Conservation (phyloP, 1,284 basidiomycete genomes). For the Pholiota adiposa region DNA sequence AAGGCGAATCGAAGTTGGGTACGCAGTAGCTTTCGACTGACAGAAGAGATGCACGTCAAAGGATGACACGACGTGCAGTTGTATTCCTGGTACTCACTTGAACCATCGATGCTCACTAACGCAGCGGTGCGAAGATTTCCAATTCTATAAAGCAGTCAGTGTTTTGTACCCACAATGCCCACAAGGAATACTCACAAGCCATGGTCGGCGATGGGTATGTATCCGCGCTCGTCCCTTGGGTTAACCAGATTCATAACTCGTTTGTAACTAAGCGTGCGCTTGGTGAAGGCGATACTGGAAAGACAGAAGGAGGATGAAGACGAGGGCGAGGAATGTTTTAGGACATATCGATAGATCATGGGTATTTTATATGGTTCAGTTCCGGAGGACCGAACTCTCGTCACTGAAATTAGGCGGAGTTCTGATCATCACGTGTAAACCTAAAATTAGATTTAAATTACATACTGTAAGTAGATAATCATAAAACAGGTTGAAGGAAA, state of each 20-base stretch:
- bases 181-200: slow-evolving; percentile 54
- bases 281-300: background rate
- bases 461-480: too few species aligned
- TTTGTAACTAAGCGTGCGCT: slow-evolving; percentile 19
- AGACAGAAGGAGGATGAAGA: slow-evolving; percentile 12
- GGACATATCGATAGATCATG: slow-evolving; percentile 11
- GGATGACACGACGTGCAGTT: background rate
- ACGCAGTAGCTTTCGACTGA: slow-evolving; percentile 92
- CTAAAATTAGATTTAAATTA: too few species aligned
- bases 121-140: slow-evolving; percentile 83
- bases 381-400: background rate
- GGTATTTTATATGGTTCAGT: background rate
- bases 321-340: slow-evolving; percentile 5
- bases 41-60: slow-evolving; percentile 1
- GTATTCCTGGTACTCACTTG: slow-evolving; percentile 52
- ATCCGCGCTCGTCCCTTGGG: slow-evolving; percentile 52
- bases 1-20: slow-evolving; percentile 92
- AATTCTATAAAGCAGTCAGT: slow-evolving; percentile 52
- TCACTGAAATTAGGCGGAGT: background rate
- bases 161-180: background rate
- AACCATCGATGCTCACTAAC: slow-evolving; percentile 79
- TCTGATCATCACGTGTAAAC: background rate
- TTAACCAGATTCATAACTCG: slow-evolving; percentile 43
- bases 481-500: too few species aligned
- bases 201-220: slow-evolving; percentile 72